Evolutionary conservation across 805 yeast genomes (phyloP), one percentile per base, ranked within the genome.

Genomic region (Tetrapisispora iriomotensis): DNA sequence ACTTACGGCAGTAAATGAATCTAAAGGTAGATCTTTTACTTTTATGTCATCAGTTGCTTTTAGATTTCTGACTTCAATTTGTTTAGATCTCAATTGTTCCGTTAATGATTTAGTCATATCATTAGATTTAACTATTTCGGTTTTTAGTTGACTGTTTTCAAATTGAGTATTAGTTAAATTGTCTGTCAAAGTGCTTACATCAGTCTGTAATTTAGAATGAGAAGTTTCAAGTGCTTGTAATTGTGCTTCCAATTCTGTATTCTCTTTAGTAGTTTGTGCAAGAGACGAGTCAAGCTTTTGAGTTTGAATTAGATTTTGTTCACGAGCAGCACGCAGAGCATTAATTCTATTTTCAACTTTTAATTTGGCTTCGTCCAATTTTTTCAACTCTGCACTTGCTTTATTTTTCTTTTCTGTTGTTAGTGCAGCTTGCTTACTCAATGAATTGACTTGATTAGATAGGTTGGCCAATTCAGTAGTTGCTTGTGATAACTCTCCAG

Each of bases 381-480:
- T 71, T n/a, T 76, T 67, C 39, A 88, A 68, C 53, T 90, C 96
- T 41, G 73, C 76, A 53, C 80, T 86, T 1, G 95, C 86, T 44
- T 77, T 72, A 15, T 73, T 65, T 45, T 85, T 79, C 61, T 82
- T 82, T 18, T 75, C 81, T 43, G 79, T 79, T 23, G 82, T 69
- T 13, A 70, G 71, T 1, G 82, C 67, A 1, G 94, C 83, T 60
- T 87, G 95, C 18, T 71, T 62, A 1, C 87, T 73, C 46, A 90
- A 66, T 0, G 95, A 82, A 46, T 77, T 77, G 46, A 85, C 79
- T 64, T 88, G 95, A 50, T 80, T 84, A 0, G 94, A 82, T 30
- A 83, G 68, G 49, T 88, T 85, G 13, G 94, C 95, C 58, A 86
- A 72, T 50, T 85, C 95, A 6, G 87, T 74, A 6, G 92, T 77